These are phyloP conservation scores for Wickerhamomyces chaumierensis DNA, from an alignment of 805 yeast genomes.

Conservation along the genomic window DNA sequence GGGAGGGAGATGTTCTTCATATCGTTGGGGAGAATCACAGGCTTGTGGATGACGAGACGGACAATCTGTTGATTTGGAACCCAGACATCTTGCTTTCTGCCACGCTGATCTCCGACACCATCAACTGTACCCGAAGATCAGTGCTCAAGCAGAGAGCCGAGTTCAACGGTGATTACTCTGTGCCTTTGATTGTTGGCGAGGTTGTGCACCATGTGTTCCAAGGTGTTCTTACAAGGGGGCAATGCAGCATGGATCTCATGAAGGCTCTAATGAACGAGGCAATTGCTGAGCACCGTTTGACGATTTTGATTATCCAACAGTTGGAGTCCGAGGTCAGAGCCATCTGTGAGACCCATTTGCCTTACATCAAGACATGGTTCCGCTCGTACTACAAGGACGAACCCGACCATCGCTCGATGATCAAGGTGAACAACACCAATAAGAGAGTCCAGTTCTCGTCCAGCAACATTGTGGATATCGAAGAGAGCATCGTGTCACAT, in stretches of 20 bases:
- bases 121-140: slow-evolving; percentile 63
- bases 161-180: slow-evolving; percentile 51
- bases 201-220: slow-evolving; percentile 70
- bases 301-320: slow-evolving; percentile 45
- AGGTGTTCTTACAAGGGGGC: slow-evolving; percentile 28
- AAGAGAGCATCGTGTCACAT: slow-evolving; percentile 89
- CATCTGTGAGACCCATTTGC: slow-evolving; percentile 35
- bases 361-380: slow-evolving; percentile 44
- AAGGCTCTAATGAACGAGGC: slow-evolving; percentile 25
- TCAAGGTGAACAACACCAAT: slow-evolving; percentile 18
- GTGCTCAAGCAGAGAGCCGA: slow-evolving; percentile 45
- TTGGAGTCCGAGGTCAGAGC: slow-evolving; percentile 31
- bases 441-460: slow-evolving; percentile 36
- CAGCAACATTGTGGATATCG: slow-evolving; percentile 65
- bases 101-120: slow-evolving; percentile 67
- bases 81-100: slow-evolving; percentile 81
- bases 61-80: slow-evolving; percentile 61
- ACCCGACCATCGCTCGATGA: slow-evolving; percentile 15
- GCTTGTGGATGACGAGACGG: slow-evolving; percentile 41
- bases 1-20: slow-evolving; percentile 48
- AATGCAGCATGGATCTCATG: slow-evolving; percentile 18
- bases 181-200: slow-evolving; percentile 70
- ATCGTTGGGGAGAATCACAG: slow-evolving; percentile 32
- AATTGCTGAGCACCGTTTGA: slow-evolving; percentile 33
- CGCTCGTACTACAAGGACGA: slow-evolving; percentile 28